A percentile compares a stretch with the other conserved stretches of the same genome.
Evolutionary conservation across 2,329 filamentous ascomycete species (phyloP).

Genomic region (Botrytis sinoallii): DNA sequence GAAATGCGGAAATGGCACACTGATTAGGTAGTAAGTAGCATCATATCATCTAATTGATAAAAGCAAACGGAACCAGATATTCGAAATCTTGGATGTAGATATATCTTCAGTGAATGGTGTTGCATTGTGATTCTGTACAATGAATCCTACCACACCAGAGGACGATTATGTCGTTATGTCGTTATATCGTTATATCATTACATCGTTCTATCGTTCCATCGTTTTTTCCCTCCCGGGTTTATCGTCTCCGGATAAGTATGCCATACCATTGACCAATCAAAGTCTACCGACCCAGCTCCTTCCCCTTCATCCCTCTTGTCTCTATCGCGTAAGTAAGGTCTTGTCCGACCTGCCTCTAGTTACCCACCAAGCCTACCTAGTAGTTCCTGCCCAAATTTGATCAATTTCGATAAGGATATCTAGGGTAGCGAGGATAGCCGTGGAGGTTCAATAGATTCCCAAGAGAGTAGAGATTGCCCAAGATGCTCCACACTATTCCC

Average conservation of each 20-base stretch:
- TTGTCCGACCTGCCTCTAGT: neutral
- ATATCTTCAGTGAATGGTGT: neutral
- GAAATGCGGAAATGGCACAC: neutral
- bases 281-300: neutral
- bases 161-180: neutral
- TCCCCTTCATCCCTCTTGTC: neutral
- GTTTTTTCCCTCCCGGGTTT: neutral
- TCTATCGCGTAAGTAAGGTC: neutral
- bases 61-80: neutral
- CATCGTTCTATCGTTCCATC: neutral
- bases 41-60: neutral
- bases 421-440: neutral
- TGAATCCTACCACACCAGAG: neutral
- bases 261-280: neutral
- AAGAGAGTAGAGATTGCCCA: neutral
- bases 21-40: neutral
- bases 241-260: neutral
- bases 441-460: neutral
- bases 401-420: constrained; percentile 2
- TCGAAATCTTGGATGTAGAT: neutral
- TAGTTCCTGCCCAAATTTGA: neutral
- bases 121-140: neutral
- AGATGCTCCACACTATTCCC: neutral
- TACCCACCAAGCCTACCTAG: too few relatives aligned
- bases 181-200: neutral